Percentiles rank a stretch among this genome's conserved stretches.
Evolutionary conservation across 75 land plant genomes (phyloP).

Genomic region (Pinus albicaulis): DNA sequence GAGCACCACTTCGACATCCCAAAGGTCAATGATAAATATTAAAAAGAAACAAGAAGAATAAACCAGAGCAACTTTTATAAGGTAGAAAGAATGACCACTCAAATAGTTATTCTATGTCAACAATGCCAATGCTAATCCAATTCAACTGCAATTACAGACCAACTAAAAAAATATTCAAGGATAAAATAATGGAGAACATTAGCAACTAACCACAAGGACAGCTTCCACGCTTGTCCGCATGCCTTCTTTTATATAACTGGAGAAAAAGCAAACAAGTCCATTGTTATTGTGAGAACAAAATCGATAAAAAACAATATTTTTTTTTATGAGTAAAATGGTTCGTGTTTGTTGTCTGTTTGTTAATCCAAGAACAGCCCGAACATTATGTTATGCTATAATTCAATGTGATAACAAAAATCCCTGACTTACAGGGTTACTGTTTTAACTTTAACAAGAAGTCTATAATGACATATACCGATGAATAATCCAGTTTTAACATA

Average conservation of each 20-base stretch:
- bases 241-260: slow-evolving; percentile 97
- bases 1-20: not conserved
- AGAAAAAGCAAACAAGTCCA: not conserved
- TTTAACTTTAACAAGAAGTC: too few relatives aligned
- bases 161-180: not conserved
- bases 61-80: not conserved
- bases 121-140: too few relatives aligned
- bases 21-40: not conserved
- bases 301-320: not conserved
- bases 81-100: not conserved
- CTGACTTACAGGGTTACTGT: not conserved
- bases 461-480: too few relatives aligned
- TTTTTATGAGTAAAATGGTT: too few relatives aligned
- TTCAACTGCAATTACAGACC: not conserved
- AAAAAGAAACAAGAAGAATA: not conserved
- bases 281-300: not conserved
- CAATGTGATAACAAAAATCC: not conserved
- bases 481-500: too few relatives aligned
- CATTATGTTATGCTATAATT: not conserved
- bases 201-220: slow-evolving; percentile 74
- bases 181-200: not conserved
- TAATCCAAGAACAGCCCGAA: not conserved
- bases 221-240: slow-evolving; percentile 98
- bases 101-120: not conserved
- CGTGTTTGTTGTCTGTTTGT: too few relatives aligned